Evolutionary conservation across 495 filamentous ascomycete species (phyloP).

Genomic region (Trichoderma asperelloides): DNA sequence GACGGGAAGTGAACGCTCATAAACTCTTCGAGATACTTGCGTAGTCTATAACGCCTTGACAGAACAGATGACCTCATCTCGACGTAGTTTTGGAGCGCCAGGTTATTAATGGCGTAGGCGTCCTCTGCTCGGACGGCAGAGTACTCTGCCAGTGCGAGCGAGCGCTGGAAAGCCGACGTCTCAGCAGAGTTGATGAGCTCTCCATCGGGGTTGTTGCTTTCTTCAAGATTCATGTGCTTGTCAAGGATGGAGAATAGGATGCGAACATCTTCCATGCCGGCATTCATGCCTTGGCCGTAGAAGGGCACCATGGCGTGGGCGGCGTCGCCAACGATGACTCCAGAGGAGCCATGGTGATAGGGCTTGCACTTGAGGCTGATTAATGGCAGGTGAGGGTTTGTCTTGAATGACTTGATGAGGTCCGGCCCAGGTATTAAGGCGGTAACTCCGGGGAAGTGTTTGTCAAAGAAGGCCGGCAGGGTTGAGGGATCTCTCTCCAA

Average conservation of each 20-base stretch:
- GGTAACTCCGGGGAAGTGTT: constrained; percentile 78
- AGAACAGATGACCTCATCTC: constrained; percentile 86
- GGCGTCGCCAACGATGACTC: constrained; percentile 83
- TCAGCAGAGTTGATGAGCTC: constrained; percentile 11
- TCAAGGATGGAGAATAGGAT: constrained; percentile 69
- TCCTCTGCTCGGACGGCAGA: constrained; percentile 62
- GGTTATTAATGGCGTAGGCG: constrained; percentile 82
- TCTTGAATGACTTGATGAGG: constrained; percentile 59
- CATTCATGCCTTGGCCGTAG: constrained; percentile 84
- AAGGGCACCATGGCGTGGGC: constrained; percentile 98
- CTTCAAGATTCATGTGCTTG: constrained; percentile 39
- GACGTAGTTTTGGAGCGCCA: constrained; percentile 82
- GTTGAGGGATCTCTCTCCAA: constrained; percentile 47
- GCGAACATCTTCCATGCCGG: constrained; percentile 76
- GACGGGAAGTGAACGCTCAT: constrained; percentile 64
- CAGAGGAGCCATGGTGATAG: constrained; percentile 69
- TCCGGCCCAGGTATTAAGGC: constrained; percentile 62
- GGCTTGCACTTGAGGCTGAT: constrained; percentile 89
- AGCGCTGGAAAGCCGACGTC: constrained; percentile 29
- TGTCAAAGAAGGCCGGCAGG: constrained; percentile 64
- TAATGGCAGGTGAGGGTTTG: constrained; percentile 81
- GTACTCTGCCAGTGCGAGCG: constrained; percentile 63
- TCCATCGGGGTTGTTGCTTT: constrained; percentile 9
- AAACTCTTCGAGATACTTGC: constrained; percentile 83
- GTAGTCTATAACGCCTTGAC: constrained; percentile 60